Percentiles rank a stretch among this genome's conserved stretches.
phyloP scores from a whole-genome alignment of 1,284 basidiomycete species.

The Irpex rosettiformis region DNA sequence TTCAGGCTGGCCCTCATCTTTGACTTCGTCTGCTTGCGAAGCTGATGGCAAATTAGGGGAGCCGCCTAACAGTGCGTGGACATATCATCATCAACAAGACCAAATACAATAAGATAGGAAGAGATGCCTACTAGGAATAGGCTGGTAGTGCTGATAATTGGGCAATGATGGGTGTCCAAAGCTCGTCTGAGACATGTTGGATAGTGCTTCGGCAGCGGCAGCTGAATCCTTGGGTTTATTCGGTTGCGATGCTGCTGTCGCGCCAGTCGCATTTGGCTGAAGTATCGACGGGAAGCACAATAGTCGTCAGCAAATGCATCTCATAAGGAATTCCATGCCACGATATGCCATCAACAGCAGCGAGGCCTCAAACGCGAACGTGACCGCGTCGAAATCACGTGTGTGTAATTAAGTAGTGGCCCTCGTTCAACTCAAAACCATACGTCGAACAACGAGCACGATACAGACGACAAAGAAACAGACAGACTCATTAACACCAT shows the following conservation, averaged over 20 bases:
- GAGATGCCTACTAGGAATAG: slow-evolving; percentile 42
- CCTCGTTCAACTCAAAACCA: slow-evolving; percentile 7
- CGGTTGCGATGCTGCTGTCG: no score
- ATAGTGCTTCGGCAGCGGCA: slow-evolving; percentile 60
- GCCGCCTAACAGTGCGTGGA: neutral
- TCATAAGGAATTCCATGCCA: no score
- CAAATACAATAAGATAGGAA: slow-evolving; percentile 63
- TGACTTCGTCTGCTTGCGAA: slow-evolving; percentile 21
- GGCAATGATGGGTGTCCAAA: slow-evolving; percentile 20
- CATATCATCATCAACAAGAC: slow-evolving; percentile 32
- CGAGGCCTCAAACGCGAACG: slow-evolving; percentile 16
- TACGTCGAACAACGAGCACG: slow-evolving; percentile 14
- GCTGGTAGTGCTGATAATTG: slow-evolving; percentile 21
- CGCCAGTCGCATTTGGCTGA: no score
- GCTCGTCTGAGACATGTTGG: slow-evolving; percentile 52
- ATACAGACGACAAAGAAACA: neutral
- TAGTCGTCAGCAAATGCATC: no score
- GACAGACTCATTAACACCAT: slow-evolving; percentile 6
- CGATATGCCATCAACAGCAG: no score
- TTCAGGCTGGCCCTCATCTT: slow-evolving; percentile 9
- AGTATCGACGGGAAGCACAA: no score
- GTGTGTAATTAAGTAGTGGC: slow-evolving; percentile 1
- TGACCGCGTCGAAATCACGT: slow-evolving; percentile 20
- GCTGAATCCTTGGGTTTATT: slow-evolving; percentile 50
- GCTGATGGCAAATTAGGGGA: slow-evolving; percentile 18